Evolutionary conservation across 805 yeast species (phyloP).

Genomic region (Pichia phayaonensis): DNA sequence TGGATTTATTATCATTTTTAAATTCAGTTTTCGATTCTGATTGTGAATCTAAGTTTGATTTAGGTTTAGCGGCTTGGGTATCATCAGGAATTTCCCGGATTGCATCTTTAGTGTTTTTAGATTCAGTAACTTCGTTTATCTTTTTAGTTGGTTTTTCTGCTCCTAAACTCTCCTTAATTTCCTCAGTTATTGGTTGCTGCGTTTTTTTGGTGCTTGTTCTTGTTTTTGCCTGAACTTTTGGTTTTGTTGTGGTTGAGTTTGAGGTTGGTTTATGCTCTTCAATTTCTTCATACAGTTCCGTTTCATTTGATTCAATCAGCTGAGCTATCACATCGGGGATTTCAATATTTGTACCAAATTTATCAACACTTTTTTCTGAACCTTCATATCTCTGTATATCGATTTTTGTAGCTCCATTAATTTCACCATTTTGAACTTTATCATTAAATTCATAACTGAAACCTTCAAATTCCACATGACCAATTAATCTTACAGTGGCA

Average conservation of each 20-base stretch:
- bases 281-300: background rate
- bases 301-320: too few species aligned
- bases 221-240: background rate
- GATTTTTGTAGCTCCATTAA: background rate
- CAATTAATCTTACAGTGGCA: constrained; percentile 41
- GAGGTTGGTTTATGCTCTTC: background rate
- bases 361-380: background rate
- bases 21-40: background rate
- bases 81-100: background rate
- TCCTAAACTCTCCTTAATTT: too few species aligned
- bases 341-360: background rate
- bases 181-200: background rate
- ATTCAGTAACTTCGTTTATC: background rate
- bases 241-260: background rate
- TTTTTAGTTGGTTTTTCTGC: background rate
- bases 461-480: constrained; percentile 19
- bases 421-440: background rate
- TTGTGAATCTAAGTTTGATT: background rate
- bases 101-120: background rate
- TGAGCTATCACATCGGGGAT: background rate
- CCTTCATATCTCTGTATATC: background rate
- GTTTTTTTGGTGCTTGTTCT: too few species aligned
- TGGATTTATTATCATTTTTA: background rate
- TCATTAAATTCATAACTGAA: background rate
- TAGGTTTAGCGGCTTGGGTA: background rate